phyloP scores from a whole-genome alignment of 768 basidiomycete genomes.

The Lentinus brumalis region DNA sequence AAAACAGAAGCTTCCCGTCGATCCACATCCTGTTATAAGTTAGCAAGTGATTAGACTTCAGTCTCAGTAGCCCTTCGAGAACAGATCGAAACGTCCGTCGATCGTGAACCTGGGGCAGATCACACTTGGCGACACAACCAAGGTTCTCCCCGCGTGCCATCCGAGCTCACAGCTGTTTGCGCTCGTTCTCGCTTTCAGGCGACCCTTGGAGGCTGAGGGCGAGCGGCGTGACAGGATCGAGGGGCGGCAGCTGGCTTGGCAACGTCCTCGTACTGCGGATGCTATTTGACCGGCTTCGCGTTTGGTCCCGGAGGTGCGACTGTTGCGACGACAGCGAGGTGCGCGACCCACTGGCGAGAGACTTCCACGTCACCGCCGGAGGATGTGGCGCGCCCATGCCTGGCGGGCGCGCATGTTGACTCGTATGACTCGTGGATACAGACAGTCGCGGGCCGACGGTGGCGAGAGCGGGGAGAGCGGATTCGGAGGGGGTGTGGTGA shows the following conservation, averaged over 20 bases:
- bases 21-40: not conserved
- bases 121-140: not conserved
- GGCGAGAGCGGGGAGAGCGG: slow-evolving; percentile 9
- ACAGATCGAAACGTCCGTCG: too few relatives aligned
- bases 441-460: not conserved
- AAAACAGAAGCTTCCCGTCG: not conserved
- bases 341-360: slow-evolving; percentile 15
- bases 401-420: not conserved
- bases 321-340: slow-evolving; percentile 1
- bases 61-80: too few relatives aligned
- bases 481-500: slow-evolving; percentile 7
- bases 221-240: slow-evolving; percentile 23
- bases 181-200: slow-evolving; percentile 4
- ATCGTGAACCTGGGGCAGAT: not conserved
- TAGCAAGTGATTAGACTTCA: not conserved
- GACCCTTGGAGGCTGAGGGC: slow-evolving; percentile 2
- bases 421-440: not conserved
- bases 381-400: slow-evolving; percentile 23
- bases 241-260: slow-evolving; percentile 18
- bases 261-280: slow-evolving; percentile 21
- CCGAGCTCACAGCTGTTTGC: not conserved
- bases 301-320: slow-evolving; percentile 2
- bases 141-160: not conserved
- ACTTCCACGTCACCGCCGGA: slow-evolving; percentile 20
- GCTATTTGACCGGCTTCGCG: slow-evolving; percentile 18